phyloP scores from a whole-genome alignment of 495 filamentous ascomycete genomes.

The Penicillium simplicissimum region DNA sequence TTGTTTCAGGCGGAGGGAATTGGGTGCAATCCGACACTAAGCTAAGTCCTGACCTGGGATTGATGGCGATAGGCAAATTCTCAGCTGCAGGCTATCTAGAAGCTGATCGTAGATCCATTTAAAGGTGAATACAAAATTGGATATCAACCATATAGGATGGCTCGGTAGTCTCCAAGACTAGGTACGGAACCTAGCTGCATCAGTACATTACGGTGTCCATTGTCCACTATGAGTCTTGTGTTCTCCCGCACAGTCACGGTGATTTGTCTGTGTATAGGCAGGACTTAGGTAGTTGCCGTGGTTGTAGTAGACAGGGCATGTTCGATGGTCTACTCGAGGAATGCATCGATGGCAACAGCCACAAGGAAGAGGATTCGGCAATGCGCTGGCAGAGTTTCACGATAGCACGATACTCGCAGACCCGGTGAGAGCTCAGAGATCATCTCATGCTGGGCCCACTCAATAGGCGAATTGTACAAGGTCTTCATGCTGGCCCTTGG shows the following conservation, averaged over 20 bases:
- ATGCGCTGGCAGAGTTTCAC: not conserved
- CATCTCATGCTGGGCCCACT: not conserved
- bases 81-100: not conserved
- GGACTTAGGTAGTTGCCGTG: not conserved
- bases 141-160: not conserved
- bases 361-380: not conserved
- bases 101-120: not conserved
- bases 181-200: no score
- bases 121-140: not conserved
- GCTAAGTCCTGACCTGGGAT: not conserved
- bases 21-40: slow-evolving; percentile 43
- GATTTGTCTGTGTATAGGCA: not conserved
- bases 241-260: no score
- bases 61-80: not conserved
- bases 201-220: no score
- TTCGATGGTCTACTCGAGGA: not conserved
- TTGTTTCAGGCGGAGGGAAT: slow-evolving; percentile 38
- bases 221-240: no score
- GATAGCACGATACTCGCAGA: not conserved
- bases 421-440: not conserved
- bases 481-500: not conserved
- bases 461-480: not conserved
- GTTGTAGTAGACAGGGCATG: not conserved
- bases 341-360: not conserved
- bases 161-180: no score